These are phyloP conservation scores for Trichoderma guizhouense DNA, from an alignment of 2,329 filamentous ascomycete species.

Conservation along the genomic window DNA sequence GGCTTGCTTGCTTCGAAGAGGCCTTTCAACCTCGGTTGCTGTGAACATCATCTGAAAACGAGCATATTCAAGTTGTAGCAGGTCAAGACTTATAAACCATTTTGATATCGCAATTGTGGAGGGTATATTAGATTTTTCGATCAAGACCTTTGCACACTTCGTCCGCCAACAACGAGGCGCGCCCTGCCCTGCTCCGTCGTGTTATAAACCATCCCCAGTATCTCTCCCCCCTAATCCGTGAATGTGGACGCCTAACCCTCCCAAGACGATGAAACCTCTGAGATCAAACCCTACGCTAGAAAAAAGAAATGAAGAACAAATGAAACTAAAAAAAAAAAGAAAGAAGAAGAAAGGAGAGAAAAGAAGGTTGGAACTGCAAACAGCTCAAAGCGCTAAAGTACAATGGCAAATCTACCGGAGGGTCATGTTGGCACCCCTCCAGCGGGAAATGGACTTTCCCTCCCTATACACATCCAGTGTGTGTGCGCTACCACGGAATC, in stretches of 20 bases:
- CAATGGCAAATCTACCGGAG: conserved; percentile 27
- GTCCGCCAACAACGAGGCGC: conserved; percentile 21
- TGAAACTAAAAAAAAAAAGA: neutral
- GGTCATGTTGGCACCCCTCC: conserved; percentile 21
- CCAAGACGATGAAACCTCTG: conserved; percentile 25
- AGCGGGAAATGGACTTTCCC: conserved; percentile 23
- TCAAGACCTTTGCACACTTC: conserved; percentile 24
- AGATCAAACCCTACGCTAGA: conserved; percentile 12
- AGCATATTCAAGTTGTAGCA: neutral
- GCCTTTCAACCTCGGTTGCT: neutral
- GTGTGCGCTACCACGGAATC: conserved; percentile 23
- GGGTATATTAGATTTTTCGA: conserved; percentile 31
- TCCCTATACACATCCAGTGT: conserved; percentile 16
- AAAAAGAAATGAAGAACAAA: conserved; percentile 14
- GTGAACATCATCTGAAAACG: neutral
- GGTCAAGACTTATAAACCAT: neutral
- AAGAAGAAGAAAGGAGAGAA: neutral
- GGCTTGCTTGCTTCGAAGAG: neutral
- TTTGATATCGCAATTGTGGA: conserved; percentile 27
- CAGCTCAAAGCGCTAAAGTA: conserved; percentile 30
- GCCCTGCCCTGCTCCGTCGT: conserved; percentile 21
- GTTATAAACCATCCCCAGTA: conserved; percentile 23
- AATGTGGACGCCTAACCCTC: conserved; percentile 22
- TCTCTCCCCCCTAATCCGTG: conserved; percentile 24
- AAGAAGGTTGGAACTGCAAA: conserved; percentile 22